phyloP scores from a whole-genome alignment of 495 filamentous ascomycete species.

The Echria macrotheca region DNA sequence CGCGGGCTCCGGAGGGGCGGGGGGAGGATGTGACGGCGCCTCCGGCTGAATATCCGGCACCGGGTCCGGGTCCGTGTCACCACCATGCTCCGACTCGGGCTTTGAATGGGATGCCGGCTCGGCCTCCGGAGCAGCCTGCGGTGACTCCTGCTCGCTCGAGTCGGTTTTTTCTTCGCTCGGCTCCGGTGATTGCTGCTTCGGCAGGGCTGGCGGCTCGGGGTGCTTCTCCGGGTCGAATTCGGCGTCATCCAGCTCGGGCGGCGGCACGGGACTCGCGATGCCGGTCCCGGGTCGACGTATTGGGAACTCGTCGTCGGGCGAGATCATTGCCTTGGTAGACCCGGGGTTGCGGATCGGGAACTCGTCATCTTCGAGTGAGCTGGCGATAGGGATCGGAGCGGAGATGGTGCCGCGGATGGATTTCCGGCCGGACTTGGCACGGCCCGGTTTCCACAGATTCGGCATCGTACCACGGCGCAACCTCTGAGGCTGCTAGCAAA shows the following conservation, averaged over 20 bases:
- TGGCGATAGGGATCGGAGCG: constrained; percentile 43
- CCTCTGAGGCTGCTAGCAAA: background rate
- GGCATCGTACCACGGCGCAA: constrained; percentile 17
- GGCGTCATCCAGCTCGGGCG: constrained; percentile 7
- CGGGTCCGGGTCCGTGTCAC: constrained; percentile 12
- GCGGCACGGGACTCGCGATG: constrained; percentile 28
- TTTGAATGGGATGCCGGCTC: no score
- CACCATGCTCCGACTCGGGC: constrained; percentile 5
- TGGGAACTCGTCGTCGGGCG: constrained; percentile 36
- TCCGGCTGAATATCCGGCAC: constrained; percentile 16
- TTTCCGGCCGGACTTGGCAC: constrained; percentile 34
- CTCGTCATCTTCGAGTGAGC: constrained; percentile 37
- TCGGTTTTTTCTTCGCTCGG: no score
- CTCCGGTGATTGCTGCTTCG: no score
- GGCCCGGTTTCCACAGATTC: constrained; percentile 35
- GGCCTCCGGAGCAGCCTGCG: background rate
- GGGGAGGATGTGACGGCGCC: constrained; percentile 20
- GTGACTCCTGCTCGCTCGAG: background rate
- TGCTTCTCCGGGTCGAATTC: constrained; percentile 6
- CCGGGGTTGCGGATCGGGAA: constrained; percentile 42
- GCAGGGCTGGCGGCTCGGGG: background rate
- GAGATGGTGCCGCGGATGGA: constrained; percentile 49
- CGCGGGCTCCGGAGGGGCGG: constrained; percentile 15
- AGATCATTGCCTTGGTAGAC: constrained; percentile 24
- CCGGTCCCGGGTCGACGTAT: constrained; percentile 35